phyloP scores from a whole-genome alignment of 352 stramenopile genomes.

The Elongisporangium undulatum region DNA sequence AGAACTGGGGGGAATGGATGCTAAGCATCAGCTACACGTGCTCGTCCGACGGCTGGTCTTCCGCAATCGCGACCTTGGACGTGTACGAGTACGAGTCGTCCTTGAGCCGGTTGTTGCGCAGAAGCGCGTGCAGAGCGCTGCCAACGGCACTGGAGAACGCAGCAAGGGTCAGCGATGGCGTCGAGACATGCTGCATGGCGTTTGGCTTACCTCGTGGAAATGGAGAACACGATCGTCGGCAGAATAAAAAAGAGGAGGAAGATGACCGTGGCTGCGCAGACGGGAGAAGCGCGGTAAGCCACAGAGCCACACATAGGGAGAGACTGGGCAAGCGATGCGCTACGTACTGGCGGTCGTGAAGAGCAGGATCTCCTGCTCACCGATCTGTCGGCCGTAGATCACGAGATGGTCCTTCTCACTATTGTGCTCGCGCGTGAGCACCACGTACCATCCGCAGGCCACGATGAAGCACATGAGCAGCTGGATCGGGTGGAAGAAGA shows the following conservation, averaged over 20 bases:
- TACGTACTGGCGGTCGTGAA: slow-evolving; percentile 53
- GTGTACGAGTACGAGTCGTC: slow-evolving; percentile 38
- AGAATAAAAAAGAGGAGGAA: slow-evolving; percentile 76
- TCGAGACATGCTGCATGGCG: background rate
- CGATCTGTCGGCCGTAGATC: slow-evolving; percentile 45
- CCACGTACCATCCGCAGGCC: slow-evolving; percentile 57
- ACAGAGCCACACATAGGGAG: background rate
- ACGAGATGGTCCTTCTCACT: slow-evolving; percentile 33
- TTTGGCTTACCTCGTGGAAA: slow-evolving; percentile 50
- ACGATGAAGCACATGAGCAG: slow-evolving; percentile 58
- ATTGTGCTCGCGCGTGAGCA: slow-evolving; percentile 54
- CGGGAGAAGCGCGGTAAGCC: background rate
- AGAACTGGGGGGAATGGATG: background rate
- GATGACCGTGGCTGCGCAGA: slow-evolving; percentile 45
- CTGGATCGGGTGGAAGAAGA: slow-evolving; percentile 74
- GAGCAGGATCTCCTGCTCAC: slow-evolving; percentile 60
- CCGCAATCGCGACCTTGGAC: slow-evolving; percentile 9
- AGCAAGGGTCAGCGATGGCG: slow-evolving; percentile 1
- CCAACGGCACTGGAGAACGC: slow-evolving; percentile 22
- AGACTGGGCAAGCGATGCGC: background rate
- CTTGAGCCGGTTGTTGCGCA: slow-evolving; percentile 68
- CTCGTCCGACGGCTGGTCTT: slow-evolving; percentile 12
- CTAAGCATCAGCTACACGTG: background rate
- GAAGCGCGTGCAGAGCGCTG: slow-evolving; percentile 41
- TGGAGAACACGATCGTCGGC: slow-evolving; percentile 58